These are phyloP conservation scores for Solanum pennellii DNA, from an alignment of 257 asterid species.

Conservation along the genomic window DNA sequence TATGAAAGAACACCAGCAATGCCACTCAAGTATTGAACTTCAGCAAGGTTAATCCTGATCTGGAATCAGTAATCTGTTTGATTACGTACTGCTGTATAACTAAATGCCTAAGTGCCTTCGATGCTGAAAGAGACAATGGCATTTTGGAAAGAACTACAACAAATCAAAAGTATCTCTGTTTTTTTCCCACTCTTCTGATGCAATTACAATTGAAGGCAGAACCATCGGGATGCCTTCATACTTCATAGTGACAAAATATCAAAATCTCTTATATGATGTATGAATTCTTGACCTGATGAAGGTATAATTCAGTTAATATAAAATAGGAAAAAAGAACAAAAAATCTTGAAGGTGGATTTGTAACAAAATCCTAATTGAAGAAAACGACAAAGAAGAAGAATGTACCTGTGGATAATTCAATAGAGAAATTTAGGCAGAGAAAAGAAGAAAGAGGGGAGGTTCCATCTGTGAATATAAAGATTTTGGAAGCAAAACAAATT, in stretches of 20 bases:
- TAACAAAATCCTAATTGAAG: neutral
- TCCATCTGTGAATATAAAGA: neutral
- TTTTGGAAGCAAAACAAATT: neutral
- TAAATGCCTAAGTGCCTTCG: slow-evolving; percentile 36
- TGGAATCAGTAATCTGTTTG: slow-evolving; percentile 9
- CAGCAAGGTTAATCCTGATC: slow-evolving; percentile 8
- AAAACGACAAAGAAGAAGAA: neutral
- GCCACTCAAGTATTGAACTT: slow-evolving; percentile 38
- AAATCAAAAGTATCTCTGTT: neutral
- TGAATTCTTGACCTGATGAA: neutral
- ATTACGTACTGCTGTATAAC: slow-evolving; percentile 14
- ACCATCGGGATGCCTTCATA: neutral
- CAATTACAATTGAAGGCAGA: neutral
- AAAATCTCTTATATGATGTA: neutral
- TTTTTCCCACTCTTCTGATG: neutral
- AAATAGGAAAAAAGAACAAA: neutral
- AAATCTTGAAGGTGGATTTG: neutral
- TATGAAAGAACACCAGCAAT: slow-evolving; percentile 17
- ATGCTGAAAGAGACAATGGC: slow-evolving; percentile 37
- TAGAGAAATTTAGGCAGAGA: neutral
- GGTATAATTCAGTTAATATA: neutral
- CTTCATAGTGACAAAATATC: neutral
- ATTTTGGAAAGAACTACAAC: slow-evolving; percentile 7
- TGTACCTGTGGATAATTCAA: neutral
- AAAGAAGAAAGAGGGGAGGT: neutral